Evolutionary conservation across 1,284 basidiomycete species (phyloP), one percentile per base, ranked within the genome.

Genomic region (Ganoderma sp.): DNA sequence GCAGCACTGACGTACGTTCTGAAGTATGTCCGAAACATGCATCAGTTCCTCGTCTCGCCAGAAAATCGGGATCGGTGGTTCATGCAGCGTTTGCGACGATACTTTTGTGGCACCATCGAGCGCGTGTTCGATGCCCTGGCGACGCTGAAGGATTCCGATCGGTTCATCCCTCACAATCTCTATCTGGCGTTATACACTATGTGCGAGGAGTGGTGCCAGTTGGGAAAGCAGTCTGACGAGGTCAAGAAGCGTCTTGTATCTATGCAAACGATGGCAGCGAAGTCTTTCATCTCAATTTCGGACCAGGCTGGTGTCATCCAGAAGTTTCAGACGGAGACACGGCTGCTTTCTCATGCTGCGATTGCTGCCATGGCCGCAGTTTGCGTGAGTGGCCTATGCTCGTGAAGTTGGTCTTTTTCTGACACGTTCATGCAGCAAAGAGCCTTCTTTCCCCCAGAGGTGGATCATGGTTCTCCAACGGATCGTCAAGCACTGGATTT

Each of bases 171-270:
- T 4, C 83, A 87, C 9, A 88, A 94, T 65, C 90, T 91, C 80
- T 90, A 95, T 73, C 84, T 96, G 9, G 87, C 90, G 9, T 82
- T 98, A 62, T 98, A 95, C 79, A 88, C 91, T 58, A 83, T 96
- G 54, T 97, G 96, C 75, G 93, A 96, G 78, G 96, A 97, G 73
- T 98, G 97, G 97, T 97, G 96, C 78, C 90, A 93, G 73, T 86
- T 94, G 65, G 95, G 94, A 8, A 87, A 89, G 60, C 88, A 94
- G 74, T 87, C 89, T 1, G 94, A 95, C 69, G 82, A 84, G 17
- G 88, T 90, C 34, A 93, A 90, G 76, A 92, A 91, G 68, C 88
- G 93, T 63, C 83, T 94, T 60, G 86, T 90, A 34, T 79, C 87
- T 63, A 95, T 95, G 86, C 88, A 95, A 72, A 88, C 88, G 69